Base-by-base conservation (phyloP, 345 rosid genomes). In the Schrenkiella parvula region DNA sequence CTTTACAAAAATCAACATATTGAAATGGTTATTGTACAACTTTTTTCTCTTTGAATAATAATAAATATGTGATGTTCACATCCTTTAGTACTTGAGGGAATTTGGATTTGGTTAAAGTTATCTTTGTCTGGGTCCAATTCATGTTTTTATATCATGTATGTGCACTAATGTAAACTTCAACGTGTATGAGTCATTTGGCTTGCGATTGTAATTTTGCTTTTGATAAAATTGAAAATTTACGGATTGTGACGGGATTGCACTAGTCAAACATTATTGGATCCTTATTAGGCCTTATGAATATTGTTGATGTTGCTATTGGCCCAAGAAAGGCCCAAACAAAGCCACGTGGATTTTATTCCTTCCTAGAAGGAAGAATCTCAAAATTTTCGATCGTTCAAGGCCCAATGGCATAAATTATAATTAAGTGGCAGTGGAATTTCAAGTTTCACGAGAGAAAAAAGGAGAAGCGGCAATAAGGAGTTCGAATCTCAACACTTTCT, bases 381-480 rank as follows among this genome's bases (percentile, higher is more conserved):
- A 11, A 21, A 11, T n/a, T 56, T 28, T 5, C 53, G 3, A 22
- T 3, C 39, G 25, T 1, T 1, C 0, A 8, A 50, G 18, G 56
- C 71, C 77, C 66, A 73, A 64, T 55, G 41, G 32, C 51, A 5
- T 59, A 12, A 15, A 37, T 8, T 71, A 5, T 22, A 8, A 38
- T 3, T 0, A 14, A 2, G 0, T 60, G 8, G 32, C 37, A 46
- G 8, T 46, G 48, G 29, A 26, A 6, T 15, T 69, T 5, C 0
- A 17, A 32, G 19, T 4, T 15, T 17, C 21, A n/a, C 2, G n/a
- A 34, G 25, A 9, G 14, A 8, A 25, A 26, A 3, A 52, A 31
- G 8, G 68, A 43, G 71, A 53, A 81, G 84, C 84, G 82, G 80
- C 84, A 78, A 66, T 57, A 39, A 23, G 73, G 43, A 46, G 21